Evolutionary conservation across 805 yeast species (phyloP).

Genomic region (Tetrapisispora iriomotensis): DNA sequence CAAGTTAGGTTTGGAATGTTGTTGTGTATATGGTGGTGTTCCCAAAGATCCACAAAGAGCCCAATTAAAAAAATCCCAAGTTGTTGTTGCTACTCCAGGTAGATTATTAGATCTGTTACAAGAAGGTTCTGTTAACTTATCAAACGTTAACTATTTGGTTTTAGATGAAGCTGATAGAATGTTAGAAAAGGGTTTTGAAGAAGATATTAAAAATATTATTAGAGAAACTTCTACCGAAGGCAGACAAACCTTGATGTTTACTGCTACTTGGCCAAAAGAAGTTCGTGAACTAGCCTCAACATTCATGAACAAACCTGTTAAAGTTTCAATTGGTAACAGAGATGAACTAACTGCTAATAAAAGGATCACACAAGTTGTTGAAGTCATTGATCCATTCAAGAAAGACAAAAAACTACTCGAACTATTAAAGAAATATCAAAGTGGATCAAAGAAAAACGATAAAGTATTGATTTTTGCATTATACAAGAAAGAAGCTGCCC

Average conservation of each 20-base stretch:
- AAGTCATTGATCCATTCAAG: conserved; percentile 72
- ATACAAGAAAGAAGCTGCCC: conserved; percentile 91
- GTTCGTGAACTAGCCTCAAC: conserved; percentile 84
- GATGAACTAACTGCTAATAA: conserved; percentile 93
- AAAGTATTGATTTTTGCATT: conserved; percentile 87
- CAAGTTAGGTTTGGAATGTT: conserved; percentile 54
- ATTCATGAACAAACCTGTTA: conserved; percentile 79
- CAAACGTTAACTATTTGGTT: conserved; percentile 64
- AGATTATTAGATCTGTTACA: conserved; percentile 82
- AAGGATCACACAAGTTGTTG: conserved; percentile 86
- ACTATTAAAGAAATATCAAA: conserved; percentile 63
- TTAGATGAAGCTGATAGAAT: conserved; percentile 98
- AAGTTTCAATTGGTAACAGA: conserved; percentile 85
- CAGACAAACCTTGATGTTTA: conserved; percentile 94
- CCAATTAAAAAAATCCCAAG: conserved; percentile 54
- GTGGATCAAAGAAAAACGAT: conserved; percentile 57
- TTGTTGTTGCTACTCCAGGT: conserved; percentile 98
- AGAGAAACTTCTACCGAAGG: conserved; percentile 40
- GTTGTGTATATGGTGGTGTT: conserved; percentile 95
- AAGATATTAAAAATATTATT: conserved; percentile 82
- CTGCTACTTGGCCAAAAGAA: conserved; percentile 99
- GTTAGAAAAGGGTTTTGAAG: conserved; percentile 97
- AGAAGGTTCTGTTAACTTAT: conserved; percentile 71
- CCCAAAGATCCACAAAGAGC: conserved; percentile 85
- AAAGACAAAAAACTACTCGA: conserved; percentile 72